Evolutionary conservation across 805 yeast genomes (phyloP).

Genomic region (Hanseniaspora pseudoguilliermondii): DNA sequence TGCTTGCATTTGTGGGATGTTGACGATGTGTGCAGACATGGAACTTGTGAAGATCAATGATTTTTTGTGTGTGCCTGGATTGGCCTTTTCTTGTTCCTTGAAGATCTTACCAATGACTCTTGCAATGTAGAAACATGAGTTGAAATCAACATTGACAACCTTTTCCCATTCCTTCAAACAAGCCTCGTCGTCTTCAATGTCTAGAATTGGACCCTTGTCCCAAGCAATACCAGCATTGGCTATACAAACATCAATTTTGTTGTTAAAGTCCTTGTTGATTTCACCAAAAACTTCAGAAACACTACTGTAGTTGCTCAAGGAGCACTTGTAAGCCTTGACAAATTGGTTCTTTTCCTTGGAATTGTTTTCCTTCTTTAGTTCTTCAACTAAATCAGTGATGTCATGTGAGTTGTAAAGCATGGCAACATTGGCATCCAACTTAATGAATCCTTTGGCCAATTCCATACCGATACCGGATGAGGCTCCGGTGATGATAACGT

Average conservation of each 20-base stretch:
- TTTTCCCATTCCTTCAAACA: constrained; percentile 50
- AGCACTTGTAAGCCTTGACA: constrained; percentile 39
- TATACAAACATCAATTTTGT: constrained; percentile 67
- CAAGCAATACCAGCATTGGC: constrained; percentile 87
- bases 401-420: constrained; percentile 53
- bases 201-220: constrained; percentile 50
- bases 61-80: constrained; percentile 31
- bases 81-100: constrained; percentile 43
- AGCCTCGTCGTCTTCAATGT: constrained; percentile 30
- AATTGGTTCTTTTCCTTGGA: constrained; percentile 47
- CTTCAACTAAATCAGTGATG: constrained; percentile 23
- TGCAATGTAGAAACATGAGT: constrained; percentile 71
- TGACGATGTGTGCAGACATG: constrained; percentile 79
- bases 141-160: constrained; percentile 61
- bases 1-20: constrained; percentile 77
- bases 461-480: constrained; percentile 74
- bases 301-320: constrained; percentile 21
- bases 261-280: constrained; percentile 50
- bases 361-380: constrained; percentile 44
- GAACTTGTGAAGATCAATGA: constrained; percentile 77
- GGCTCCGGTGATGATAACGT: constrained; percentile 76
- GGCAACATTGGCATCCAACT: constrained; percentile 78
- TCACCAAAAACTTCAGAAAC: constrained; percentile 22
- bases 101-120: constrained; percentile 61
- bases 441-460: constrained; percentile 71